Evolutionary conservation across 139 green algal genomes (phyloP).

Genomic region (Micromonas commoda): DNA sequence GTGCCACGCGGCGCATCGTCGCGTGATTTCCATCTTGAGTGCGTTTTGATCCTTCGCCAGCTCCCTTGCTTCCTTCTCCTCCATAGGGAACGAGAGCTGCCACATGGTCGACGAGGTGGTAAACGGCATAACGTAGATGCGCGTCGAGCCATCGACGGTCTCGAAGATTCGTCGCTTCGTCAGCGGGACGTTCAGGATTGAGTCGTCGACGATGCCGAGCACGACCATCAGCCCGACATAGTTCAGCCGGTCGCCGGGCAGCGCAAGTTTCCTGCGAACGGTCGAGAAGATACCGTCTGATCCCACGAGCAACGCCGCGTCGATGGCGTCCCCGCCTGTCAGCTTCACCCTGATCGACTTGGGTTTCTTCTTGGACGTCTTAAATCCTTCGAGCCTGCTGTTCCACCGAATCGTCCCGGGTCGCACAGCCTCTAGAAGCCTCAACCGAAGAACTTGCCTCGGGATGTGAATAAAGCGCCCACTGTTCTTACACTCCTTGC

Average conservation of each 20-base stretch:
- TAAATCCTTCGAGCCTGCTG: slow-evolving; percentile 31
- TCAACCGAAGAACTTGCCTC: slow-evolving; percentile 24
- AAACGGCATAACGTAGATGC: slow-evolving; percentile 40
- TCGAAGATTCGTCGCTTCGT: slow-evolving; percentile 35
- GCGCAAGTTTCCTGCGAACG: slow-evolving; percentile 29
- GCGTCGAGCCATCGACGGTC: slow-evolving; percentile 35
- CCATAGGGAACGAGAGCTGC: slow-evolving; percentile 36
- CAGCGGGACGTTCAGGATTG: slow-evolving; percentile 10
- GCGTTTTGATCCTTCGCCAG: slow-evolving; percentile 12
- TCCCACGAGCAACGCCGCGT: slow-evolving; percentile 29
- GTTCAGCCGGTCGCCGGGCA: slow-evolving; percentile 33
- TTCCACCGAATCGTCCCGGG: slow-evolving; percentile 31
- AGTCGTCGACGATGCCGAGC: slow-evolving; percentile 32
- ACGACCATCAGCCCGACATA: slow-evolving; percentile 39
- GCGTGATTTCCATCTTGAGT: slow-evolving; percentile 30
- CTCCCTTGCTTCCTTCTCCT: slow-evolving; percentile 11
- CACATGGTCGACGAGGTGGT: slow-evolving; percentile 38
- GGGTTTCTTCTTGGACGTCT: slow-evolving; percentile 4
- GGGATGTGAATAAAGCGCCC: slow-evolving; percentile 40
- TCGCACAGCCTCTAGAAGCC: slow-evolving; percentile 25
- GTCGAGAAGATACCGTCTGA: slow-evolving; percentile 35
- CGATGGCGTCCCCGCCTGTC: slow-evolving; percentile 26
- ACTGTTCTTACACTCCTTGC: slow-evolving; percentile 23
- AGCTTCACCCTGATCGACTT: slow-evolving; percentile 27
- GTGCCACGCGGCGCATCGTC: slow-evolving; percentile 31